Evolutionary conservation across 495 filamentous ascomycete species (phyloP), one percentile per base, ranked within the genome.

Genomic region (Penicillium simplicissimum): DNA sequence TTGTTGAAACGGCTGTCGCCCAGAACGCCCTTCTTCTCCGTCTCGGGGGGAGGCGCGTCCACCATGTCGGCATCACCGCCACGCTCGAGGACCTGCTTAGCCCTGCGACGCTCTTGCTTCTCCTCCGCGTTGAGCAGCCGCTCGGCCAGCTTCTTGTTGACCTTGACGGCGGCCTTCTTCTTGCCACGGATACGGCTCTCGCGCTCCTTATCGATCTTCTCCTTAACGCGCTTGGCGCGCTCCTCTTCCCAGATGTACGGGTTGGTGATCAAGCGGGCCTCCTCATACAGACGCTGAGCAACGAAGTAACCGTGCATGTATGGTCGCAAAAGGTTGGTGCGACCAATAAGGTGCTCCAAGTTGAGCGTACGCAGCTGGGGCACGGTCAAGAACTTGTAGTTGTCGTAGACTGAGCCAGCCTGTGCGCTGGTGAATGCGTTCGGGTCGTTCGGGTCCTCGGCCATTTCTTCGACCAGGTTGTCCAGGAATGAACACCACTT

Each of bases 261-360:
- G 74, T 97, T 93, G 42, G 89, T 85, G 61, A 97, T 96, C 59
- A 98, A 76, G 28, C 89, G 78, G n/a, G 93, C 95, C 74, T 98
- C 91, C 61, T 98, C 96, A 70, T 97, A 97, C 25, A 99, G 71
- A 53, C 89, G 87, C 66, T 96, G 92, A 57, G 89, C 90, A 11
- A 97, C 92, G 75, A 98, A 98, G 82, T 95, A 97, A 62, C 95
- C 95, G 72, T 98, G 94, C 96, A 98, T 97, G 69, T 97, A 98
- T 48, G 96, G 93, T 34, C 92, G 84, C 47, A 99, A 76, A 11
- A 97, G 79, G 68, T 89, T 91, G 52, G 90, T 95, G 55, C 89
- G 89, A 54, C 93, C 94, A 47, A 97, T 83, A 35, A 97, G 80
- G 72, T 97, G 93, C 36, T 90, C 90, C 45, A 97, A 74, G 67